Base-by-base conservation (phyloP, 2,329 filamentous ascomycete genomes). In the Lachnum nothofagi region DNA sequence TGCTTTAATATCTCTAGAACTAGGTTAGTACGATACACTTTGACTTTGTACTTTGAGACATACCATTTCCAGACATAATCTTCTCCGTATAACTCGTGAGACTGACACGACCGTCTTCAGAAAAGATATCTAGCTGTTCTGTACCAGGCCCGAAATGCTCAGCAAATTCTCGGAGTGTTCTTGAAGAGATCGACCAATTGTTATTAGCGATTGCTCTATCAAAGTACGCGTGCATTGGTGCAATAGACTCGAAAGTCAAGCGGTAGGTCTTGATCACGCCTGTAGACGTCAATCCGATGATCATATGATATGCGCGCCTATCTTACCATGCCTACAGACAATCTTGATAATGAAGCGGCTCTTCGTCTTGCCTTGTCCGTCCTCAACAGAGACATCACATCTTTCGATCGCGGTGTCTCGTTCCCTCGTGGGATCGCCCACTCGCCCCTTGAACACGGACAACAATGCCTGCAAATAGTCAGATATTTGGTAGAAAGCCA, bases 51-150 rank as follows among this genome's bases (percentile, higher is more conserved):
- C 19, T 17, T 25, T 37, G n/a, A 5, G 7, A 52, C 63, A 46
- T 65, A 77, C 78, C 76, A 63, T 83, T 83, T 17, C 83, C 82
- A 58, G 82, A 84, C 48, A 82, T 77, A 7, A 85, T 80, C 68
- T 88, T 91, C 65, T 91, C 87, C 0, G 86, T 90, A 61, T 87
- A 91, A 63, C 86, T 90, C 22, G 86, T 88, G 60, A 91, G 88
- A 49, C 87, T 86, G 14, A 86, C 78, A 25, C 80, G 71, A 8
- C 71, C 82, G 40, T 85, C 79, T 45, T 86, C 81, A 10, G 83
- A 82, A 61, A 86, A 85, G 54, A 91, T 84, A 58, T 91, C 87
- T 2, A 91, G 76, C 57, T 90, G 84, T 65, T 91, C 87, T 25
- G 88, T 88, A 4, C 85, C 86, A 1, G 85, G 84, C 0, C 86